These are phyloP conservation scores for Ganoderma lucidum DNA, from an alignment of 1,284 basidiomycete genomes.

Conservation along the genomic window DNA sequence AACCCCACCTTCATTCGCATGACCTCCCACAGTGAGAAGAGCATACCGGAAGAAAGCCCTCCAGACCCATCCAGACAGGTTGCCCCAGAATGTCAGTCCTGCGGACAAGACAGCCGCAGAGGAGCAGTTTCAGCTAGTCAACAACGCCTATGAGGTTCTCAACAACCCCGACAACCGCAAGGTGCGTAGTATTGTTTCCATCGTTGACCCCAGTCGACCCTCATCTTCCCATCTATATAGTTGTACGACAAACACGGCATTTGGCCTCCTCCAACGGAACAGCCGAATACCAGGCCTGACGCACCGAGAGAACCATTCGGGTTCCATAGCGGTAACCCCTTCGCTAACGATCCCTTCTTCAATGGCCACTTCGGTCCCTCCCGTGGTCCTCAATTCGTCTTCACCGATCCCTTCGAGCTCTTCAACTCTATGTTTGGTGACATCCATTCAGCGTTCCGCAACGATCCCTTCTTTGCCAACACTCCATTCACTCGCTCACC, in stretches of 20 bases:
- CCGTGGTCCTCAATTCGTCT: conserved; percentile 44
- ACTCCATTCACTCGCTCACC: conserved; percentile 31
- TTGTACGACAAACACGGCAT: conserved; percentile 74
- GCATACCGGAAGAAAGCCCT: conserved; percentile 57
- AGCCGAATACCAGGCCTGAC: conserved; percentile 37
- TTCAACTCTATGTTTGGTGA: conserved; percentile 75
- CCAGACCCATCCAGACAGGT: conserved; percentile 58
- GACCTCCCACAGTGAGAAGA: conserved; percentile 49
- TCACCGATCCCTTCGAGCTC: conserved; percentile 77
- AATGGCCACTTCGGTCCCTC: conserved; percentile 34
- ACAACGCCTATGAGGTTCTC: conserved; percentile 61
- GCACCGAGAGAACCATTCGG: conserved; percentile 1
- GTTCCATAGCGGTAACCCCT: conserved; percentile 32
- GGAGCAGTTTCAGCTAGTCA: conserved; percentile 57
- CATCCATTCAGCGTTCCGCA: conserved; percentile 37
- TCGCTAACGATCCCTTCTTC: conserved; percentile 46
- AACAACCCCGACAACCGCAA: conserved; percentile 50
- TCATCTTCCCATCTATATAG: conserved; percentile 41
- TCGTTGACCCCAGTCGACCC: neutral
- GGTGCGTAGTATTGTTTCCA: conserved; percentile 38
- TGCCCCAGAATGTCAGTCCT: conserved; percentile 45
- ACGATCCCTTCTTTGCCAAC: conserved; percentile 43
- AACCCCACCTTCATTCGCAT: neutral
- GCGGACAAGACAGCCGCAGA: conserved; percentile 51
- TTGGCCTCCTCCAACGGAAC: conserved; percentile 68